phyloP scores from a whole-genome alignment of 306 rosid species.

The Comarum palustre region DNA sequence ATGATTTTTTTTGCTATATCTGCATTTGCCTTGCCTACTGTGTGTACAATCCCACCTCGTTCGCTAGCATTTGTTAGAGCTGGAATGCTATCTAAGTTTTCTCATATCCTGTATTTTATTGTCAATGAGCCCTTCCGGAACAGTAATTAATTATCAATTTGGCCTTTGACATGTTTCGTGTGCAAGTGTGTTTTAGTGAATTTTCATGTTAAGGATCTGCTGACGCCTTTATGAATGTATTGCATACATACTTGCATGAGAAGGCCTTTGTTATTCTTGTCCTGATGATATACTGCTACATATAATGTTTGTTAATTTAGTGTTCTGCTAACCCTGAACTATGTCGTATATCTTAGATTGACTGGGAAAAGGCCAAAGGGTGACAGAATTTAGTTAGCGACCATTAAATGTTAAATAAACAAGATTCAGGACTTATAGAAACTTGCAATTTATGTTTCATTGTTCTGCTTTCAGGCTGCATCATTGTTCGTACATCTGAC shows the following conservation, averaged over 20 bases:
- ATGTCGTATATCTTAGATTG: not conserved
- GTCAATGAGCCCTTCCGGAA: not conserved
- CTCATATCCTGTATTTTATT: not conserved
- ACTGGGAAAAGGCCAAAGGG: not conserved
- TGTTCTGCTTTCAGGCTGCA: not conserved
- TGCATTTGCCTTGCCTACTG: not conserved
- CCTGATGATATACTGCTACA: not conserved
- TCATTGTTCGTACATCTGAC: not conserved
- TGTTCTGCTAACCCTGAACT: conserved; percentile 4
- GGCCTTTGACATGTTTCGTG: not conserved
- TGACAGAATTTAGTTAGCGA: conserved; percentile 2
- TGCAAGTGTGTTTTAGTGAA: not conserved
- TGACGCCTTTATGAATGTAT: not conserved
- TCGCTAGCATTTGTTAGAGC: not conserved
- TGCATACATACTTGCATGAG: not conserved
- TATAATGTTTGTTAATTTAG: not conserved
- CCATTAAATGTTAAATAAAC: not conserved
- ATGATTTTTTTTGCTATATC: not conserved
- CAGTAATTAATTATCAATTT: not conserved
- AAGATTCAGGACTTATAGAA: not conserved
- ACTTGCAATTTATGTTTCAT: not conserved
- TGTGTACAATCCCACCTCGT: too few species aligned
- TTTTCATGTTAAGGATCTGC: not conserved
- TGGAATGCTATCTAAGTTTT: not conserved
- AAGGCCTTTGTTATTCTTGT: conserved; percentile 14